Evolutionary conservation across 768 basidiomycete genomes (phyloP).

Genomic region (Paxillus rubicundulus): DNA sequence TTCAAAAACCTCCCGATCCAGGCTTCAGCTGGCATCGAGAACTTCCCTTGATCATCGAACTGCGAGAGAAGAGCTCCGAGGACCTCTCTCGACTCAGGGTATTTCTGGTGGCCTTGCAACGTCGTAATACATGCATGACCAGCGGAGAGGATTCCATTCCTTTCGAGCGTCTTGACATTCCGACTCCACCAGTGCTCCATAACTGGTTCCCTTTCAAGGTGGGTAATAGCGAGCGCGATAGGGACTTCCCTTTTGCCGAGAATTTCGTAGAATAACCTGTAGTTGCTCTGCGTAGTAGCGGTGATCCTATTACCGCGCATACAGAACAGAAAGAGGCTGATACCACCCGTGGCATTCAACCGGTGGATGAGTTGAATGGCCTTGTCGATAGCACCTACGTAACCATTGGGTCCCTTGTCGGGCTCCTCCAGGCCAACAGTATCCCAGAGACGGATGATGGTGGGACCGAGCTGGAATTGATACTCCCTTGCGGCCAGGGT

Average conservation of each 20-base stretch:
- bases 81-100: constrained; percentile 22
- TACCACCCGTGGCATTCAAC: constrained; percentile 21
- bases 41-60: constrained; percentile 6
- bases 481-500: constrained; percentile 27
- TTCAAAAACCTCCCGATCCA: constrained; percentile 2
- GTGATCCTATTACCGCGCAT: constrained; percentile 33
- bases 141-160: constrained; percentile 3
- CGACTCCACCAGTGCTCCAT: constrained; percentile 24
- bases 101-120: constrained; percentile 11
- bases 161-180: constrained; percentile 7
- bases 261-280: constrained; percentile 23
- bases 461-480: constrained; percentile 1
- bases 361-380: constrained; percentile 23
- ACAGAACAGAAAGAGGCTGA: constrained; percentile 35
- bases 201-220: constrained; percentile 24
- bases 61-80: constrained; percentile 4
- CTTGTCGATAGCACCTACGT: constrained; percentile 12
- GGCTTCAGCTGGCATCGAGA: constrained; percentile 2
- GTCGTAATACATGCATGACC: constrained; percentile 19
- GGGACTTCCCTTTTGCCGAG: constrained; percentile 27
- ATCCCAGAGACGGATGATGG: constrained; percentile 14
- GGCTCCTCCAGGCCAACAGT: constrained; percentile 22
- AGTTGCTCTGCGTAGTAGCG: constrained; percentile 29
- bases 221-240: constrained; percentile 32
- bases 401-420: neutral